phyloP scores from a whole-genome alignment of 352 stramenopile genomes.

The Pythium dissimile region DNA sequence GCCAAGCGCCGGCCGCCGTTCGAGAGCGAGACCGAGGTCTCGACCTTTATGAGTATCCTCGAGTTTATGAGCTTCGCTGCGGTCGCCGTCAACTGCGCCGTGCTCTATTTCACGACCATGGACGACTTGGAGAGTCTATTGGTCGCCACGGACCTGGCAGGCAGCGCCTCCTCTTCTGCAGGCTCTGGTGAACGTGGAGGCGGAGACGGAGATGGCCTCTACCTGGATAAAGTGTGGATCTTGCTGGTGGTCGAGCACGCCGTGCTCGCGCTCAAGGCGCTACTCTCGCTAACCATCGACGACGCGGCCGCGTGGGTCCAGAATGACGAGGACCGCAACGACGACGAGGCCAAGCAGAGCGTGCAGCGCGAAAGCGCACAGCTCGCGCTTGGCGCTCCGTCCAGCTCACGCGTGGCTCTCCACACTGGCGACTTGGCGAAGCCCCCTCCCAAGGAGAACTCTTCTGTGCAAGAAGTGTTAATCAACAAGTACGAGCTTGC shows the following conservation, averaged over 20 bases:
- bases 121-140: slow-evolving; percentile 62
- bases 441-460: not conserved
- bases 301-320: slow-evolving; percentile 71
- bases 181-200: no score
- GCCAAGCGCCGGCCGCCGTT: slow-evolving; percentile 71
- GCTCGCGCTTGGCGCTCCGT: not conserved
- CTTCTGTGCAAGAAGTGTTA: slow-evolving; percentile 33
- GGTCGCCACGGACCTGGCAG: slow-evolving; percentile 17
- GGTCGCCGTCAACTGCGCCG: slow-evolving; percentile 68
- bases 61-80: slow-evolving; percentile 89
- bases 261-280: slow-evolving; percentile 58
- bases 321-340: slow-evolving; percentile 55
- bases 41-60: slow-evolving; percentile 90
- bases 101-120: slow-evolving; percentile 71
- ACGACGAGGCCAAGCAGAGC: slow-evolving; percentile 35
- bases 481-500: slow-evolving; percentile 37
- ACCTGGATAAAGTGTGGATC: slow-evolving; percentile 59
- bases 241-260: slow-evolving; percentile 63
- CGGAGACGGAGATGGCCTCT: slow-evolving; percentile 11
- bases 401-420: not conserved
- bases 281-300: slow-evolving; percentile 62
- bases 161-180: no score
- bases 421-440: not conserved
- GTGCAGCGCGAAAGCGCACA: slow-evolving; percentile 11
- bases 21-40: slow-evolving; percentile 81